A percentile compares a stretch with the other conserved stretches of the same genome.
Conservation (phyloP, 139 green algal genomes). For the Chlorella sp. region DNA sequence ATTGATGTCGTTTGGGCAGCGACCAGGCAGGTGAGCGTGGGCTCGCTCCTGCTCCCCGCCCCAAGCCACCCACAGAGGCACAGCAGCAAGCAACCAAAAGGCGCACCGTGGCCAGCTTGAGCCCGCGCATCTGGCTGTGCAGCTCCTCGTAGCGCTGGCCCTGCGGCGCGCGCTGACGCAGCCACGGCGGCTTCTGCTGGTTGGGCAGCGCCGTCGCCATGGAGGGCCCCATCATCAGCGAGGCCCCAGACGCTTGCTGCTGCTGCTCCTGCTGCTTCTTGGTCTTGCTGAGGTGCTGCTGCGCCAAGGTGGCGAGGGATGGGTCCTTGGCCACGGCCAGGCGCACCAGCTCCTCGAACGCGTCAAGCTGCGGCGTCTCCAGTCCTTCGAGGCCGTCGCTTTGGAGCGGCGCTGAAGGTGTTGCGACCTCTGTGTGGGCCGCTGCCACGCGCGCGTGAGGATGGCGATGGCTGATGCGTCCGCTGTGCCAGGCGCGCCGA, state of each 20-base stretch:
- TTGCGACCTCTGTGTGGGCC: too few relatives aligned
- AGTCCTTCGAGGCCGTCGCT: conserved; percentile 1
- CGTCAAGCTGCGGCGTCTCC: conserved; percentile 25
- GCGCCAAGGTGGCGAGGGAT: conserved; percentile 46
- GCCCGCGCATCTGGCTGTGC: conserved; percentile 55
- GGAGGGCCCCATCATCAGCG: too few relatives aligned
- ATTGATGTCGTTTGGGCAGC: too few relatives aligned
- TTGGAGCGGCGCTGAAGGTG: too few relatives aligned
- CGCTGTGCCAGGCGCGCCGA: too few relatives aligned
- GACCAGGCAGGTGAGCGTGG: too few relatives aligned
- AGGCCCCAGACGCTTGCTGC: conserved; percentile 6
- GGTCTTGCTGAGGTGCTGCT: conserved; percentile 41
- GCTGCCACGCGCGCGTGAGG: too few relatives aligned
- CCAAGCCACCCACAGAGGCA: too few relatives aligned
- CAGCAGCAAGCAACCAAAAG: too few relatives aligned
- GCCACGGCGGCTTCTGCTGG: conserved; percentile 86
- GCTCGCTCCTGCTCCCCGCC: too few relatives aligned
- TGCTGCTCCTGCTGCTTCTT: too few relatives aligned
- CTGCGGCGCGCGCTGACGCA: conserved; percentile 87
- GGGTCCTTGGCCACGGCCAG: conserved; percentile 75
- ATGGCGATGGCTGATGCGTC: too few relatives aligned
- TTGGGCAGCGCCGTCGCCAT: conserved; percentile 32
- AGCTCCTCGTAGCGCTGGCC: conserved; percentile 82
- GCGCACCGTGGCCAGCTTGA: conserved; percentile 88
- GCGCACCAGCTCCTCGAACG: conserved; percentile 77